Conservation (phyloP, 441 rosid species). For the Corymbia calophylla region DNA sequence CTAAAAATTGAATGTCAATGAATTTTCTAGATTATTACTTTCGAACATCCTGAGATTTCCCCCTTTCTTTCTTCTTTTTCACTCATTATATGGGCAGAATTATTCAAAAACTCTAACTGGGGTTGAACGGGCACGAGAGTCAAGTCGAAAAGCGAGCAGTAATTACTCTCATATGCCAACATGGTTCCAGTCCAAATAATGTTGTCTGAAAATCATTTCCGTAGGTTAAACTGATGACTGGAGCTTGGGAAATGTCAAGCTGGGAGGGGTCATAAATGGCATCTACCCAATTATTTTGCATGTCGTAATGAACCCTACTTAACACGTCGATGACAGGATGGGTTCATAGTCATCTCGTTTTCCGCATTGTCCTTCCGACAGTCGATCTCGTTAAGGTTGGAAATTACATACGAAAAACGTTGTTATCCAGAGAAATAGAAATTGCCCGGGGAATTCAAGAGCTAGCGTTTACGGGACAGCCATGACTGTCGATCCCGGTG, state of each 20-base stretch:
- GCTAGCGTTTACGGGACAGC: not conserved
- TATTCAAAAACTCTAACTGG: not conserved
- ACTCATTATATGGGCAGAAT: not conserved
- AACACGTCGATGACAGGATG: not conserved
- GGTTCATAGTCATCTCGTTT: not conserved
- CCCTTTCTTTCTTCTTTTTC: not conserved
- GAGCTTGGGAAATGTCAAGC: not conserved
- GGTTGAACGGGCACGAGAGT: not conserved
- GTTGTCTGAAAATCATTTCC: not conserved
- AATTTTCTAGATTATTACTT: not conserved
- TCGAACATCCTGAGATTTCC: not conserved
- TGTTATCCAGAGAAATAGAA: not conserved
- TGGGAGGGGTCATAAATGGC: not conserved
- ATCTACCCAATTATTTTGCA: not conserved
- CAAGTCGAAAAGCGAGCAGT: not conserved
- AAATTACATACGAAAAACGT: not conserved
- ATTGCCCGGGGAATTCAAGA: conserved; percentile 2
- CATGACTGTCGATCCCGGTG: not conserved
- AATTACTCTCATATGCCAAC: not conserved
- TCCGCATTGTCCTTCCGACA: not conserved
- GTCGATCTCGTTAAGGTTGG: not conserved
- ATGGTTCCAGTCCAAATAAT: not conserved
- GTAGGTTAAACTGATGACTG: not conserved
- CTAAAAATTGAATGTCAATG: not conserved
- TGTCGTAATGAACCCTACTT: not conserved